Percentiles rank a stretch among this genome's conserved stretches.
Conservation (phyloP, 164 flowering plant genomes). For the Annona cherimola region DNA sequence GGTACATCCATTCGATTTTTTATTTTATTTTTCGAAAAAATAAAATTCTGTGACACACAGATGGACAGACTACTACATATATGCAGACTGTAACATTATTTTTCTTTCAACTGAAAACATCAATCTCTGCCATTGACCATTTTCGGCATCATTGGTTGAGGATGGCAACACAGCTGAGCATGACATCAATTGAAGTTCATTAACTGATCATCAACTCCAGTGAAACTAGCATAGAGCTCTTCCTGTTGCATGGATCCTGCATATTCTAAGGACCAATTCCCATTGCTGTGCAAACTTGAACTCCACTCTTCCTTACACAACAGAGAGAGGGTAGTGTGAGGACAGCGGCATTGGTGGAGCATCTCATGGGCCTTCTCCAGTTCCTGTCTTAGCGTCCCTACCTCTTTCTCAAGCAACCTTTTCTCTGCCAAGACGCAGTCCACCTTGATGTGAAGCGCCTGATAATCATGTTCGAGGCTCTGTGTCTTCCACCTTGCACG, state of each 20-base stretch:
- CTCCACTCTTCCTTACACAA: slow-evolving; percentile 21
- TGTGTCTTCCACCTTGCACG: slow-evolving; percentile 94
- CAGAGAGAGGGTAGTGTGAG: slow-evolving; percentile 9
- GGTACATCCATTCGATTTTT: neutral
- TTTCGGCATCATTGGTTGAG: neutral
- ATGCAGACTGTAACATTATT: neutral
- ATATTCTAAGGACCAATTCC: slow-evolving; percentile 16
- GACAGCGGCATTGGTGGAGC: slow-evolving; percentile 13
- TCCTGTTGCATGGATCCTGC: slow-evolving; percentile 16
- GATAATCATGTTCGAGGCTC: slow-evolving; percentile 74
- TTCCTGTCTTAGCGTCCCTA: slow-evolving; percentile 28
- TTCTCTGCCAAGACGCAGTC: slow-evolving; percentile 30
- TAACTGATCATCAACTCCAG: slow-evolving; percentile 17
- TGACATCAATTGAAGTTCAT: slow-evolving; percentile 3
- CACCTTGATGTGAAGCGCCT: slow-evolving; percentile 41
- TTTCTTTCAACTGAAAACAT: neutral
- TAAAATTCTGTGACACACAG: neutral
- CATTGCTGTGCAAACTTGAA: slow-evolving; percentile 12
- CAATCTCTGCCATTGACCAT: neutral
- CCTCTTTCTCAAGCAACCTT: slow-evolving; percentile 33
- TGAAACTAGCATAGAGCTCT: slow-evolving; percentile 28
- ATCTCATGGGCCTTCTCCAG: slow-evolving; percentile 27
- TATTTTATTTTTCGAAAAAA: too few species aligned
- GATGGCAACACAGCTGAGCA: neutral
- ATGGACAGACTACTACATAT: neutral